These are phyloP conservation scores for Blastomyces percursus DNA, from an alignment of 2,329 filamentous ascomycete genomes.

Conservation along the genomic window DNA sequence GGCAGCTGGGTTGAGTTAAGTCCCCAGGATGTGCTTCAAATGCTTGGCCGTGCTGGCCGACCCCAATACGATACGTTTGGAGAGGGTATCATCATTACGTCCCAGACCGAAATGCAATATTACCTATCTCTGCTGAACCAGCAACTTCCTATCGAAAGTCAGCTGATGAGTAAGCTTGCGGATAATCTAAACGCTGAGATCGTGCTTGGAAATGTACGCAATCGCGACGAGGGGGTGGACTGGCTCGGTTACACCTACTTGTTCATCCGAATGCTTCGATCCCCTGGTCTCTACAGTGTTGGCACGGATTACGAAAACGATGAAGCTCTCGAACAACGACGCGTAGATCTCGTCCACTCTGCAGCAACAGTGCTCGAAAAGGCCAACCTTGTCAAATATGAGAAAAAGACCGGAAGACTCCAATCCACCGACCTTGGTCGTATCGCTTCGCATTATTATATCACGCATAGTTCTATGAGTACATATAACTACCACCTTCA, in stretches of 20 bases:
- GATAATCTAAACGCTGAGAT: conserved; percentile 96
- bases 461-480: conserved; percentile 90
- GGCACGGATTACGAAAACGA: conserved; percentile 93
- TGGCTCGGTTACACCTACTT: conserved; percentile 98
- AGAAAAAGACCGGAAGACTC: conserved; percentile 79
- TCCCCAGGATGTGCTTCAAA: conserved; percentile 94
- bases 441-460: conserved; percentile 97
- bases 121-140: conserved; percentile 95
- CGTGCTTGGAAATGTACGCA: conserved; percentile 85
- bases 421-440: conserved; percentile 89
- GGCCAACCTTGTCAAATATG: conserved; percentile 84
- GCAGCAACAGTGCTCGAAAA: conserved; percentile 79
- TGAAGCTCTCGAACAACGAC: conserved; percentile 82
- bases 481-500: conserved; percentile 95
- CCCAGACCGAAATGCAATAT: conserved; percentile 89
- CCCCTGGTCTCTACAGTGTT: conserved; percentile 88
- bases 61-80: conserved; percentile 97
- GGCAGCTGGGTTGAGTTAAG: conserved; percentile 97
- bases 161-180: conserved; percentile 81
- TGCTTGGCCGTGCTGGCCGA: conserved; percentile 93
- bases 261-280: conserved; percentile 94
- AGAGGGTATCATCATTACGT: conserved; percentile 97
- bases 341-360: conserved; percentile 94
- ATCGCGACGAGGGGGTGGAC: conserved; percentile 90
- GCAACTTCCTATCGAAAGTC: conserved; percentile 93